These are phyloP conservation scores for Epithemia pelagica DNA, from an alignment of 108 stramenopile species.

Conservation along the genomic window DNA sequence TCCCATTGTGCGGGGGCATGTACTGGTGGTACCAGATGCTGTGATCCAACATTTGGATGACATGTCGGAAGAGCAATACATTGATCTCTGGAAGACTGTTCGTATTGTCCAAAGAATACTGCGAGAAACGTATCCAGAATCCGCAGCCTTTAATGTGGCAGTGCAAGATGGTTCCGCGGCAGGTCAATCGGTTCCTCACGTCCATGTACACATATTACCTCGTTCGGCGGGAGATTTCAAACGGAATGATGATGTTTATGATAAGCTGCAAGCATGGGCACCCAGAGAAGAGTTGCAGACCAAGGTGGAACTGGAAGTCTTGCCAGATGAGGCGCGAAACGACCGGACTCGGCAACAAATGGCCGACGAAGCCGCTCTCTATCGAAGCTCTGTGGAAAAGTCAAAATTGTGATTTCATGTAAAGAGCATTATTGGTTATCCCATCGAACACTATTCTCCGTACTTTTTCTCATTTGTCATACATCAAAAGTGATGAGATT, in stretches of 20 bases:
- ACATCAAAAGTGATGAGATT: no score
- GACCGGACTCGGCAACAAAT: conserved; percentile 73
- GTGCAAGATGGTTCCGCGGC: conserved; percentile 82
- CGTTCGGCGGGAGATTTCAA: conserved; percentile 57
- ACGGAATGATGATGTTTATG: conserved; percentile 83
- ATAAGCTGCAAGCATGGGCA: conserved; percentile 74
- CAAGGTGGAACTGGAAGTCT: conserved; percentile 46
- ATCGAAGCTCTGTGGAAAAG: conserved; percentile 26
- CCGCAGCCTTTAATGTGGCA: conserved; percentile 76
- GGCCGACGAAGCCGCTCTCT: conserved; percentile 66
- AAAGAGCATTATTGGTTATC: no score
- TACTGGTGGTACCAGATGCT: conserved; percentile 60
- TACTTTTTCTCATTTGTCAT: no score
- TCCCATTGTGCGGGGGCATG: conserved; percentile 86
- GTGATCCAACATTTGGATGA: conserved; percentile 54
- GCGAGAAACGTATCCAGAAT: conserved; percentile 36
- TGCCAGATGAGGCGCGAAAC: conserved; percentile 62
- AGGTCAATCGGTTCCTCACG: conserved; percentile 87
- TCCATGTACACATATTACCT: conserved; percentile 88
- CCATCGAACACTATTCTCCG: no score
- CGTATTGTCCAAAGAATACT: conserved; percentile 63
- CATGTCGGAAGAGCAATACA: conserved; percentile 63
- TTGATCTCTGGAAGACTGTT: conserved; percentile 71
- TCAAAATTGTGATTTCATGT: not conserved
- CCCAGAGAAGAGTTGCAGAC: conserved; percentile 37